Conservation (phyloP, 1,284 basidiomycete genomes). For the Butyriboletus appendiculatus region DNA sequence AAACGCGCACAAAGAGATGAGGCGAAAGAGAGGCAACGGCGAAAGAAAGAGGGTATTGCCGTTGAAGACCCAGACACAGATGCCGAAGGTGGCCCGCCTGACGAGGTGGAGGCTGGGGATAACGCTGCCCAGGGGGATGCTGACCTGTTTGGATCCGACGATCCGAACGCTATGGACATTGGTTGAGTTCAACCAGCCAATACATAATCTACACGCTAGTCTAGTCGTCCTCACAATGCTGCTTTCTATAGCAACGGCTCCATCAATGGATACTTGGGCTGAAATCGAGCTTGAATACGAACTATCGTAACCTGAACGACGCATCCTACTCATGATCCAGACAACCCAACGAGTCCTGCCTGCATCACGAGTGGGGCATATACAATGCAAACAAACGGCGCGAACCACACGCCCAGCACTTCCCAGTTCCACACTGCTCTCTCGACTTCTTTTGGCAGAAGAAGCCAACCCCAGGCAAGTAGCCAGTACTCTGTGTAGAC, state of each 20-base stretch:
- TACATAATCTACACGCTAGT: background rate
- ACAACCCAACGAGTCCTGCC: conserved; percentile 54
- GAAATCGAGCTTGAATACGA: background rate
- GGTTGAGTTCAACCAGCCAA: conserved; percentile 27
- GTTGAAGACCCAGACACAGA: conserved; percentile 50
- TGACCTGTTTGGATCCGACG: conserved; percentile 62
- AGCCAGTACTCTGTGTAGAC: conserved; percentile 47
- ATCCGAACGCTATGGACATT: conserved; percentile 45
- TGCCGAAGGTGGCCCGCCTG: conserved; percentile 43
- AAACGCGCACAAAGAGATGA: conserved; percentile 82
- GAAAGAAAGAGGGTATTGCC: conserved; percentile 61
- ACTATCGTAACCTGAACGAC: background rate
- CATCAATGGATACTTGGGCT: background rate
- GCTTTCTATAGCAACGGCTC: background rate
- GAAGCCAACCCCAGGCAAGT: conserved; percentile 61
- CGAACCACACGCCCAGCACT: conserved; percentile 71
- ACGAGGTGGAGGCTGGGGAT: conserved; percentile 36
- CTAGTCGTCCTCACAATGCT: background rate
- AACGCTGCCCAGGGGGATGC: conserved; percentile 27
- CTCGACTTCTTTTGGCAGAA: conserved; percentile 43
- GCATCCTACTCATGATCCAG: conserved; percentile 3
- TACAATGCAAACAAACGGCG: conserved; percentile 71
- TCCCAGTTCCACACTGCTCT: conserved; percentile 70
- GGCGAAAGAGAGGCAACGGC: conserved; percentile 67
- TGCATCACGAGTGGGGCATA: conserved; percentile 72